Conservation (phyloP, 768 basidiomycete genomes). For the Macrolepiota fuliginosa region DNA sequence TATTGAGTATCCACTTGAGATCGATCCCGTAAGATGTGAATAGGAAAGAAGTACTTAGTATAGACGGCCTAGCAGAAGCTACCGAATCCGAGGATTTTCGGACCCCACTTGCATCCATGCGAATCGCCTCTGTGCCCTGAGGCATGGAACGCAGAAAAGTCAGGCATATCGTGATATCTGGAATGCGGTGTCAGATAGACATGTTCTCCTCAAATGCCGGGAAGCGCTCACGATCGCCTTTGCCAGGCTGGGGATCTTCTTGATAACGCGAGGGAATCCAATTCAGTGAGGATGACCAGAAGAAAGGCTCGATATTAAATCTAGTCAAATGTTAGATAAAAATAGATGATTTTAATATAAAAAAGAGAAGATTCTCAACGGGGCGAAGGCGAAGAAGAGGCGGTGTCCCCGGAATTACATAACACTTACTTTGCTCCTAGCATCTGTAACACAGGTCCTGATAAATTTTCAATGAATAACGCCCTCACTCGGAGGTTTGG, state of each 20-base stretch:
- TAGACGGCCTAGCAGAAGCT: constrained; percentile 16
- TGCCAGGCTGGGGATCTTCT: constrained; percentile 36
- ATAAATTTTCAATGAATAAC: constrained; percentile 52
- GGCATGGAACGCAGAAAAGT: constrained; percentile 49
- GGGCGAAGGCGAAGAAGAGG: neutral
- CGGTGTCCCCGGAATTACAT: constrained; percentile 33
- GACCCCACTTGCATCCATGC: constrained; percentile 8
- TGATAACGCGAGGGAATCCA: constrained; percentile 70
- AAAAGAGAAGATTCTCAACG: too few relatives aligned
- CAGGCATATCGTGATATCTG: constrained; percentile 58
- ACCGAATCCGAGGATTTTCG: constrained; percentile 14
- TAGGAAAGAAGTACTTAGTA: constrained; percentile 1
- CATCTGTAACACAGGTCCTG: constrained; percentile 56
- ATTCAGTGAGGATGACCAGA: constrained; percentile 61
- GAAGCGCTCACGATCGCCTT: constrained; percentile 51
- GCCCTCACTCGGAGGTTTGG: constrained; percentile 44
- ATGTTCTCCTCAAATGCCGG: neutral
- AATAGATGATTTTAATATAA: too few relatives aligned
- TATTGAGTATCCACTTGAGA: neutral
- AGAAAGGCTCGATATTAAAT: constrained; percentile 64
- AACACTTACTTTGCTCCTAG: constrained; percentile 49
- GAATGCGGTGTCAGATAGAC: neutral
- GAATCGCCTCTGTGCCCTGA: constrained; percentile 19
- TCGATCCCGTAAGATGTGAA: neutral
- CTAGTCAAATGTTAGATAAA: constrained; percentile 21